Conservation (phyloP, 345 rosid genomes). For the Chamaenerion angustifolium region DNA sequence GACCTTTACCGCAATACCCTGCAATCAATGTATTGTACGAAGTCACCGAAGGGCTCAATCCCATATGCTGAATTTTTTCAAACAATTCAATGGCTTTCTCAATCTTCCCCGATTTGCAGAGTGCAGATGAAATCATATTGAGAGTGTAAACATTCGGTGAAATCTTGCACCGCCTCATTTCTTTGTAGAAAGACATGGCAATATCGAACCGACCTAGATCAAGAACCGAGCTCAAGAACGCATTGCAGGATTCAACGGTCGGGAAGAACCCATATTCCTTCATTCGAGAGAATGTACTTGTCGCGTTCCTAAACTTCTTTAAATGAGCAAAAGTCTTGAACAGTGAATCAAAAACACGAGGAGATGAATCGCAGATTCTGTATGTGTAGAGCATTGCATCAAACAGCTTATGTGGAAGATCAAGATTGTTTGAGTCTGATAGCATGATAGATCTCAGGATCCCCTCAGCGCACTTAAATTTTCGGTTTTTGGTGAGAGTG, state of each 20-base stretch:
- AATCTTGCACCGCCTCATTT: constrained; percentile 56
- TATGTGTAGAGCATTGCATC: constrained; percentile 46
- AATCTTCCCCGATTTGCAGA: constrained; percentile 48
- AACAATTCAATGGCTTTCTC: constrained; percentile 50
- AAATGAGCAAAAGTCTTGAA: constrained; percentile 54
- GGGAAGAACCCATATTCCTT: constrained; percentile 61
- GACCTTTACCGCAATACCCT: constrained; percentile 53
- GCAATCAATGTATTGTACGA: constrained; percentile 68
- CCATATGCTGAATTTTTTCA: constrained; percentile 36
- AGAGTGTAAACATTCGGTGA: constrained; percentile 63
- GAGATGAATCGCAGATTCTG: constrained; percentile 60
- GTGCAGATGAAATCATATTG: constrained; percentile 52
- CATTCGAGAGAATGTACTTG: constrained; percentile 43
- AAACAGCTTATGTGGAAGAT: constrained; percentile 44
- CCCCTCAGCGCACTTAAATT: constrained; percentile 58
- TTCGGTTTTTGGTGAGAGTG: constrained; percentile 47
- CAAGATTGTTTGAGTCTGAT: constrained; percentile 8
- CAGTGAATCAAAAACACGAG: constrained; percentile 59
- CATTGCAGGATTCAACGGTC: constrained; percentile 62
- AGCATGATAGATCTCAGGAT: constrained; percentile 26
- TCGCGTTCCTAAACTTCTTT: constrained; percentile 64
- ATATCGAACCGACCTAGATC: constrained; percentile 43
- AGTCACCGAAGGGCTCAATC: constrained; percentile 30
- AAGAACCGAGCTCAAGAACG: constrained; percentile 59
- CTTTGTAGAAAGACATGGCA: constrained; percentile 43